Percentiles rank a stretch among this genome's conserved stretches.
Evolutionary conservation across 1,284 basidiomycete species (phyloP).

Genomic region (Sporisorium scitamineum): DNA sequence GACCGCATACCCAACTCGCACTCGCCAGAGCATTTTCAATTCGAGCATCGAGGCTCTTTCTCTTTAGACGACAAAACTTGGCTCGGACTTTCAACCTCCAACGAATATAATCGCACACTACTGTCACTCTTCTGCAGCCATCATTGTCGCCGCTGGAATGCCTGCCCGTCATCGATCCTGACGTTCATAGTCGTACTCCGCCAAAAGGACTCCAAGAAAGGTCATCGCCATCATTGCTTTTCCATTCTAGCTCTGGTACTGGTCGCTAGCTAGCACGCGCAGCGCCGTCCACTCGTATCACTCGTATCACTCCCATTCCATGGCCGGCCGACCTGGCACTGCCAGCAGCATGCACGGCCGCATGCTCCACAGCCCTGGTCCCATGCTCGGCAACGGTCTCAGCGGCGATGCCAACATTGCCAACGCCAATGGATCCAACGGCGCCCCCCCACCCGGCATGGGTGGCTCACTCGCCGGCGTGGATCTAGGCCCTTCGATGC

Average conservation of each 20-base stretch:
- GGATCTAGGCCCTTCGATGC: slow-evolving; percentile 60
- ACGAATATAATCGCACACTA: neutral
- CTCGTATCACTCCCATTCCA: slow-evolving; percentile 2
- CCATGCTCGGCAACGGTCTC: slow-evolving; percentile 23
- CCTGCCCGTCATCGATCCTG: slow-evolving; percentile 6
- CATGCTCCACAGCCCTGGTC: slow-evolving; percentile 42
- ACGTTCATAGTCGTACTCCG: neutral
- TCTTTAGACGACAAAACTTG: neutral
- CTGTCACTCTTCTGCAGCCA: neutral
- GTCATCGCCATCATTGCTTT: neutral
- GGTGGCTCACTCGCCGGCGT: slow-evolving; percentile 57
- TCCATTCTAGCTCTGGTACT: neutral
- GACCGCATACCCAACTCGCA: neutral
- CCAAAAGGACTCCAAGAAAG: neutral
- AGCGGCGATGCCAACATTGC: slow-evolving; percentile 5
- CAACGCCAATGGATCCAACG: slow-evolving; percentile 21
- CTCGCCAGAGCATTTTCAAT: neutral
- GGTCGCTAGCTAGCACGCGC: neutral
- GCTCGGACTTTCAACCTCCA: neutral
- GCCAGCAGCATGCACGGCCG: slow-evolving; percentile 35
- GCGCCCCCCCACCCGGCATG: slow-evolving; percentile 45
- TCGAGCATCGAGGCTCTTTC: neutral
- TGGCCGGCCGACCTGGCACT: slow-evolving; percentile 34
- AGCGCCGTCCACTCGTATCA: neutral
- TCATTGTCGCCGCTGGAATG: slow-evolving; percentile 2